A percentile compares a stretch with the other conserved stretches of the same genome.
These are phyloP conservation scores for Citrullus mucosospermus DNA, from an alignment of 306 rosid genomes.

Conservation along the genomic window DNA sequence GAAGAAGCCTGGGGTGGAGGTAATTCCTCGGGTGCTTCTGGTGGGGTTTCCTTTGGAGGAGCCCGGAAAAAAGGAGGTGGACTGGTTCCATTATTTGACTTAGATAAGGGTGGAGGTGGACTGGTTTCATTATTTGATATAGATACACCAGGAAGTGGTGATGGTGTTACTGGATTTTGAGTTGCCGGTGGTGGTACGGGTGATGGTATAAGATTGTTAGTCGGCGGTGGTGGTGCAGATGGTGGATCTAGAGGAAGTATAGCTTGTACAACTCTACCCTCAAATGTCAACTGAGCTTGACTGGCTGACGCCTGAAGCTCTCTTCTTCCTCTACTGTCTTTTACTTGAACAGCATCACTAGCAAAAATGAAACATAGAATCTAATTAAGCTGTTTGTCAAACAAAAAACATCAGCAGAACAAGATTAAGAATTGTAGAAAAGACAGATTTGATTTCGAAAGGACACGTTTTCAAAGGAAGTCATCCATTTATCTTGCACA, in stretches of 20 bases:
- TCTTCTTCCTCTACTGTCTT: slow-evolving; percentile 18
- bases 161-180: background rate
- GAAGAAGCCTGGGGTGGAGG: background rate
- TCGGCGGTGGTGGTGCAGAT: background rate
- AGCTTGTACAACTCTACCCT: background rate
- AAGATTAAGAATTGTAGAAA: background rate
- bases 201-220: background rate
- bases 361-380: slow-evolving; percentile 10
- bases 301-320: background rate
- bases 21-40: background rate
- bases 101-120: background rate
- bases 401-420: background rate
- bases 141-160: background rate
- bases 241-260: background rate
- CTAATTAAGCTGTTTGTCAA: background rate
- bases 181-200: background rate
- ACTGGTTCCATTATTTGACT: background rate
- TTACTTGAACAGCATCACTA: slow-evolving; percentile 25
- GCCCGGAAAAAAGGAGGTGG: background rate
- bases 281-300: background rate
- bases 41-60: background rate
- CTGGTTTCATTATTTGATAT: background rate
- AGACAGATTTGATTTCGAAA: background rate
- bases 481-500: background rate
- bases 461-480: background rate